Evolutionary conservation across 2,329 filamentous ascomycete species (phyloP), one percentile per base, ranked within the genome.

Genomic region (Xylariaceae sp.): DNA sequence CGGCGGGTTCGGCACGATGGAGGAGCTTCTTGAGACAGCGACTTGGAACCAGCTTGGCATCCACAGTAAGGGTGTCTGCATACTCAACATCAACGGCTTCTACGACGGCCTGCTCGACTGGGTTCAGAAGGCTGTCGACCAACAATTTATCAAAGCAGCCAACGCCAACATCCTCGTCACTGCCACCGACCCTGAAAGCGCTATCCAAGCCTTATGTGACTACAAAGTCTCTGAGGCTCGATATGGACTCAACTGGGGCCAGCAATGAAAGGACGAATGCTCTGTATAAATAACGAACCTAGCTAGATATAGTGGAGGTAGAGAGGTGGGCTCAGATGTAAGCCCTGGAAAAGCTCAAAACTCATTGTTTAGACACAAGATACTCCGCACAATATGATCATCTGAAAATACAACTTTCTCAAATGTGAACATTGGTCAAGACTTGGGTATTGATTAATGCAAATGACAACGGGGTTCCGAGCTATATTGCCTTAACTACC

Each of bases 31-130:
- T 67, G 88, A 94, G 71, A 82, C 88, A 2, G 83, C 83, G 21
- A 94, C 88, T 10, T 98, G 93, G 91, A 97, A 96, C 67, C 93
- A 97, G 71, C 71, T 98, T 40, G 92, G 93, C 1, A 97, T 98
- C 55, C 93, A 97, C 68, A 76, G 76, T 57, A 75, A 78, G 40
- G 87, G 86, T 3, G 83, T 97, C 37, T 83, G 92, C 43, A 72
- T 96, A 39, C 80, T 88, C 56, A 97, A 97, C 65, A 77, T 96
- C 21, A 83, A 91, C 44, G 89, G 90, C 0, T 97, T 95, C 68
- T 98, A 91, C 80, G 86, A 94, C 65, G 90, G 90, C 1, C 71
- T 98, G 51, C 67, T 96, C 47, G 68, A 77, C 40, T 96, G 91
- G 92, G 81, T 96, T 48, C 74, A 77, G 61, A 86, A 80, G 54